A percentile compares a stretch with the other conserved stretches of the same genome.
These are phyloP conservation scores for Chaetomium olivaceum DNA, from an alignment of 2,329 filamentous ascomycete species.

Conservation along the genomic window DNA sequence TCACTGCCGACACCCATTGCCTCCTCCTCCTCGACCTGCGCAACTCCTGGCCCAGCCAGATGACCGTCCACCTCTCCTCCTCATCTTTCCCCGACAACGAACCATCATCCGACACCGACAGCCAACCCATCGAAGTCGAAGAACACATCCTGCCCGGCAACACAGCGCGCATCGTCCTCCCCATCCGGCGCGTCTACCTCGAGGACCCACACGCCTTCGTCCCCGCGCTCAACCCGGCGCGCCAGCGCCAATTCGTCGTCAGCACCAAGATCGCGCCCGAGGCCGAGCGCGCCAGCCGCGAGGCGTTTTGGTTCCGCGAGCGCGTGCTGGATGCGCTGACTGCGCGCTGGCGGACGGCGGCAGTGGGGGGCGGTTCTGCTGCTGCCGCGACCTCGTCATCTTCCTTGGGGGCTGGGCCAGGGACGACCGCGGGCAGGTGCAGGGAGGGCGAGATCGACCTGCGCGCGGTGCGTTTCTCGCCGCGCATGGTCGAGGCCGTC, in stretches of 20 bases:
- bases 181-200: slow-evolving; percentile 73
- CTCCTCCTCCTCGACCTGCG: slow-evolving; percentile 80
- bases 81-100: neutral
- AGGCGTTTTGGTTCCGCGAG: slow-evolving; percentile 91
- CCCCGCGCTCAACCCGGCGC: slow-evolving; percentile 75
- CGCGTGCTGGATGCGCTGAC: slow-evolving; percentile 70
- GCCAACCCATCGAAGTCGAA: slow-evolving; percentile 49
- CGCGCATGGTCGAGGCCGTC: slow-evolving; percentile 80
- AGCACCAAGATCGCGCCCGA: slow-evolving; percentile 79
- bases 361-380: neutral
- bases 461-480: slow-evolving; percentile 69
- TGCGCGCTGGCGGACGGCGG: slow-evolving; percentile 66
- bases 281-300: slow-evolving; percentile 72
- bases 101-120: neutral
- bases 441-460: slow-evolving; percentile 68
- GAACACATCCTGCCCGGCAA: slow-evolving; percentile 65
- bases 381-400: no score
- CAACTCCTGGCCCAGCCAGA: slow-evolving; percentile 84
- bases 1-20: slow-evolving; percentile 65
- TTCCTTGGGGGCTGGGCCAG: neutral
- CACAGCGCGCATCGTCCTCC: slow-evolving; percentile 72
- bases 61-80: slow-evolving; percentile 63
- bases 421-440: neutral
- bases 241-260: slow-evolving; percentile 91
- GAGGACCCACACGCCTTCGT: slow-evolving; percentile 76